Evolutionary conservation across 2,329 filamentous ascomycete species (phyloP), one percentile per base, ranked within the genome.

Genomic region (Cordyceps cateniannulata): DNA sequence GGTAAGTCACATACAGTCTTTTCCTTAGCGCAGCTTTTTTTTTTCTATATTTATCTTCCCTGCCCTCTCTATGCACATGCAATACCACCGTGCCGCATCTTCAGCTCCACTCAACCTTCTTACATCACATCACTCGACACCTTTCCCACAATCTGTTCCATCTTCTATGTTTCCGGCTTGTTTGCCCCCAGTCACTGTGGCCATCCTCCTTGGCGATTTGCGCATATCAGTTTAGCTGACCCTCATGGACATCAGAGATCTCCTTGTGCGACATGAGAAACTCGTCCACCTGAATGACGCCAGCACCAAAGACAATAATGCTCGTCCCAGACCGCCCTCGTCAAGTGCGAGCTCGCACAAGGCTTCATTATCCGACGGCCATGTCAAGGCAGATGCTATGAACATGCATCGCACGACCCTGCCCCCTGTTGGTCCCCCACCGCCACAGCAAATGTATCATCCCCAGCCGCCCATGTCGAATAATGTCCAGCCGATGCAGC

Each of bases 201-300:
- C 27, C 42, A 5, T 40, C 35, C 50, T 47, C 24, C 65, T 63
- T 61, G 56, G 61, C 59, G n/a, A 51, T 14, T 35, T 50, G 54
- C 27, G 12, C n/a, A 16, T n/a, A 47, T n/a, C 24, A 53, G 25
- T 67, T 75, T 75, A 25, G 32, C 59, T 62, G 60, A 73, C 81
- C 84, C 81, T 82, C 76, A 85, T 84, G 81, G 78, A 85, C 74
- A 84, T 83, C 75, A 86, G 83, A 66, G 84, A 86, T 71, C 79
- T 86, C 63, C 78, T 86, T 66, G 82, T 85, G 64, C 79, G 84
- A 64, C 84, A 86, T 73, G 82, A 85, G 73, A 86, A 85, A 73
- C 81, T 86, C 66, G 83, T 85, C 67, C 84, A 86, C 69, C 78
- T 85, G 69, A 85, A 83, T 73, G 82, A 85, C 71, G 79, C 78